Conservation (phyloP, 176 grass and related monocot genomes). For the Urochloa ruziziensis region DNA sequence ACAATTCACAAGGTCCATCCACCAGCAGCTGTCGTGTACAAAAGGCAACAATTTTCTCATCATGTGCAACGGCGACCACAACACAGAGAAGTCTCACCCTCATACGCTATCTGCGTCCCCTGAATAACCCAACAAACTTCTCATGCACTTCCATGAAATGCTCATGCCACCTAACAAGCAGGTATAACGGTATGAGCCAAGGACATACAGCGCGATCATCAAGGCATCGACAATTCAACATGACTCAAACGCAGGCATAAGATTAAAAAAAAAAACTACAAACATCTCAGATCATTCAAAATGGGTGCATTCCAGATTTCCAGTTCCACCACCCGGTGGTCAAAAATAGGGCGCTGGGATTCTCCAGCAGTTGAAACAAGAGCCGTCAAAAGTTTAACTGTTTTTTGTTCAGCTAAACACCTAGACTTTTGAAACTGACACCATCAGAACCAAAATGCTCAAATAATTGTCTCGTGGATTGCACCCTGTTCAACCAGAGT, state of each 20-base stretch:
- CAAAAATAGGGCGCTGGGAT: conserved; percentile 45
- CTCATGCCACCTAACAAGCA: too few species aligned
- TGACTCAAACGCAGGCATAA: background rate
- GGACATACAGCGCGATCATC: too few species aligned
- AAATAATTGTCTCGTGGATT: conserved; percentile 34
- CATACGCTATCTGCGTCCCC: too few species aligned
- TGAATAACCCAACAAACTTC: too few species aligned
- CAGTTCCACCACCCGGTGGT: conserved; percentile 27
- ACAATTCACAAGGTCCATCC: too few species aligned
- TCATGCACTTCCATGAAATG: too few species aligned
- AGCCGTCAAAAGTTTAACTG: conserved; percentile 8
- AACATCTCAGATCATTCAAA: background rate
- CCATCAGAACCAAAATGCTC: conserved; percentile 5
- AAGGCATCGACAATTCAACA: background rate
- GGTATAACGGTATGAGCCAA: too few species aligned
- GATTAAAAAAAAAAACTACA: too few species aligned
- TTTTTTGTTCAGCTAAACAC: conserved; percentile 39
- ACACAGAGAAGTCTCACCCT: too few species aligned
- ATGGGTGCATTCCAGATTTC: conserved; percentile 32
- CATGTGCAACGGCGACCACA: too few species aligned
- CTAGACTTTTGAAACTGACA: conserved; percentile 39
- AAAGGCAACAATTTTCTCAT: too few species aligned
- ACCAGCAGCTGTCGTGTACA: too few species aligned
- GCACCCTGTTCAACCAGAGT: conserved; percentile 38
- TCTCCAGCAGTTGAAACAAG: conserved; percentile 37